Evolutionary conservation across 2,329 filamentous ascomycete species (phyloP), one percentile per base, ranked within the genome.

Genomic region (Clarireedia monteithiana): DNA sequence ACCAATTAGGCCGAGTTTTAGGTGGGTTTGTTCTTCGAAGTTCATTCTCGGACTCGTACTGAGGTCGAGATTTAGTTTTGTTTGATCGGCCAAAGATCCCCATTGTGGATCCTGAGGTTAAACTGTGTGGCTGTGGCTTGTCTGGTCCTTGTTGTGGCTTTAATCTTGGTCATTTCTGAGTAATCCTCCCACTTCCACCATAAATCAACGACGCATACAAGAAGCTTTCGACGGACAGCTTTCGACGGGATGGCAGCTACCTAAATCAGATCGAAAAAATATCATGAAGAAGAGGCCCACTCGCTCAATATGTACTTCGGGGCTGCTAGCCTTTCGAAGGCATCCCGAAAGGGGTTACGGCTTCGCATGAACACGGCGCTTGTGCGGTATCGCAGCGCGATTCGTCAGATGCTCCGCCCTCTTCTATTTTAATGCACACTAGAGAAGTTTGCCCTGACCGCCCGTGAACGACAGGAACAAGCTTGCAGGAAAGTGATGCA

Each of bases 61-160:
- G 9, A 58, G 53, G 50, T 55, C 59, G 26, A 60, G 59, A 42
- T 56, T 56, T 53, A 38, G 57, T 62, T 57, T 64, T 66, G 50
- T 64, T 63, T 27, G 64, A 66, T 58, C 60, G 59, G 15, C 63
- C 56, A 51, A 67, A 67, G 61, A 68, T 66, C 49, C 62, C 60
- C 66, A 67, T 68, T 5, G 20, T 51, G 26, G 20, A 48, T 34
- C 30, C 30, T 34, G 30, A 34, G 30, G 30, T 12, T 34, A 34
- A 12, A 12, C 12, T 34, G 30, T 12, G 30, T 34, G 30, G 30
- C 9, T 34, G 30, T 34, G 30, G 30, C 30, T n/a, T 14, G 39
- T 42, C 17, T 20, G 9, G 17, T n/a, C 39, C 39, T 42, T 42
- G 39, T 42, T 20, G 39, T 42, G 15, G n/a, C 17, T 42, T 42